Conservation (phyloP, 2,329 filamentous ascomycete species). For the Alternaria gansuensis region DNA sequence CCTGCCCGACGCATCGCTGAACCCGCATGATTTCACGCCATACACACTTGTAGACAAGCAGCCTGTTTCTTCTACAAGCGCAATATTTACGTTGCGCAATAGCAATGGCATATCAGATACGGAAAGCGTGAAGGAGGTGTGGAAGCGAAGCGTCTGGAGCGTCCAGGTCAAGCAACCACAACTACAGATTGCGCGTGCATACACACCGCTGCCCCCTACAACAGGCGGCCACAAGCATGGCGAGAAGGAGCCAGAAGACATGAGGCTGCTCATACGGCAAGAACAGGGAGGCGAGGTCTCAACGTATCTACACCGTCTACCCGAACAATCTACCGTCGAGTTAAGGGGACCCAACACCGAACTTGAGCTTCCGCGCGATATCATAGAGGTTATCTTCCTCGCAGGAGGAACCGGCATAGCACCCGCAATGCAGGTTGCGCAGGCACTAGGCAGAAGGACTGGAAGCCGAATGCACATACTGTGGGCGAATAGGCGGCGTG, state of each 20-base stretch:
- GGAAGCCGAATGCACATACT: constrained; percentile 70
- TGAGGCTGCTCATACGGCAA: constrained; percentile 81
- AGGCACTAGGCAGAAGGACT: constrained; percentile 64
- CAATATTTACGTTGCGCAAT: constrained; percentile 71
- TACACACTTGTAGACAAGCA: constrained; percentile 71
- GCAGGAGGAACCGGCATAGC: constrained; percentile 94
- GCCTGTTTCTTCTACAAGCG: constrained; percentile 70
- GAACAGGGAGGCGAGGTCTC: constrained; percentile 86
- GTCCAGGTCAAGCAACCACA: constrained; percentile 95
- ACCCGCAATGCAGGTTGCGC: constrained; percentile 82
- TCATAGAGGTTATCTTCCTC: constrained; percentile 76
- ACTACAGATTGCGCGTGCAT: constrained; percentile 88
- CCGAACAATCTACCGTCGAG: constrained; percentile 71
- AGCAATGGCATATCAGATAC: constrained; percentile 37
- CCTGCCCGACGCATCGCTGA: constrained; percentile 56
- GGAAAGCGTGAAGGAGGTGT: constrained; percentile 52
- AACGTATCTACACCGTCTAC: constrained; percentile 74
- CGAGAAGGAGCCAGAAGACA: constrained; percentile 47
- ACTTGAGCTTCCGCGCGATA: constrained; percentile 64
- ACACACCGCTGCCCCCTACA: constrained; percentile 81
- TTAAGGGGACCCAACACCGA: constrained; percentile 81
- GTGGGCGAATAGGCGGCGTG: constrained; percentile 77
- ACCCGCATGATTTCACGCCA: constrained; percentile 68
- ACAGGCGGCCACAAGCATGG: constrained; percentile 43
- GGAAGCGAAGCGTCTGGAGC: constrained; percentile 78